Conservation (phyloP, 805 yeast species). For the Debaryomyces castellii region DNA sequence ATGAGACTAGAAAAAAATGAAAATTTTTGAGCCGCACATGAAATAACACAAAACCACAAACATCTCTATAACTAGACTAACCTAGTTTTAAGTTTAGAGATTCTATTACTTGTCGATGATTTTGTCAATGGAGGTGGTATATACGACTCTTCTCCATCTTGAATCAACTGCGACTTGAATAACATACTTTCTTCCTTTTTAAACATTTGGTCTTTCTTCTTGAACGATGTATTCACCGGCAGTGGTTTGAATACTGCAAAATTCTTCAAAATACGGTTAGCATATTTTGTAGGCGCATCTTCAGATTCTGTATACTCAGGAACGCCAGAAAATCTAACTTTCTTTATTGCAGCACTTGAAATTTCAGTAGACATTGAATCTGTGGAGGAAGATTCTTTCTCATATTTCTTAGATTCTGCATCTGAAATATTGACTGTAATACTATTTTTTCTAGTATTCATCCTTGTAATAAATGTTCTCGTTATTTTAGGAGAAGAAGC, state of each 20-base stretch:
- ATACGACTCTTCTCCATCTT: neutral
- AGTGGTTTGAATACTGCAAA: constrained; percentile 35
- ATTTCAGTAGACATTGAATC: constrained; percentile 1
- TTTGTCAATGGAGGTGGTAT: neutral
- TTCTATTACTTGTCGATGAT: constrained; percentile 7
- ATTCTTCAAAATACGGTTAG: constrained; percentile 34
- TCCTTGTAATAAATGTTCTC: constrained; percentile 22
- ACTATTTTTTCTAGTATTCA: constrained; percentile 21
- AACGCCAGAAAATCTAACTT: constrained; percentile 54
- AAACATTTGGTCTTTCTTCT: constrained; percentile 35
- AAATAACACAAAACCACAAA: neutral
- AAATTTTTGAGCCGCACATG: constrained; percentile 5
- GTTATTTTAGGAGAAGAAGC: constrained; percentile 4
- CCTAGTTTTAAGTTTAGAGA: constrained; percentile 20
- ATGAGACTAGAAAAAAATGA: constrained; percentile 9
- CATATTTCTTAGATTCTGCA: neutral
- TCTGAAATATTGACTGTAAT: neutral
- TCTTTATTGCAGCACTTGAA: constrained; percentile 25
- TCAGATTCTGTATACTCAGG: constrained; percentile 51
- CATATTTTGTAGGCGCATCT: constrained; percentile 50
- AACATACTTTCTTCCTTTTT: constrained; percentile 40
- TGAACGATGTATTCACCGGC: constrained; percentile 14
- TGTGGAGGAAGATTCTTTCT: neutral
- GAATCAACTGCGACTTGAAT: constrained; percentile 18
- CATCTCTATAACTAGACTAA: constrained; percentile 9